Evolutionary conservation across 805 yeast genomes (phyloP), one percentile per base, ranked within the genome.

Genomic region (Metschnikowia dekortorum): DNA sequence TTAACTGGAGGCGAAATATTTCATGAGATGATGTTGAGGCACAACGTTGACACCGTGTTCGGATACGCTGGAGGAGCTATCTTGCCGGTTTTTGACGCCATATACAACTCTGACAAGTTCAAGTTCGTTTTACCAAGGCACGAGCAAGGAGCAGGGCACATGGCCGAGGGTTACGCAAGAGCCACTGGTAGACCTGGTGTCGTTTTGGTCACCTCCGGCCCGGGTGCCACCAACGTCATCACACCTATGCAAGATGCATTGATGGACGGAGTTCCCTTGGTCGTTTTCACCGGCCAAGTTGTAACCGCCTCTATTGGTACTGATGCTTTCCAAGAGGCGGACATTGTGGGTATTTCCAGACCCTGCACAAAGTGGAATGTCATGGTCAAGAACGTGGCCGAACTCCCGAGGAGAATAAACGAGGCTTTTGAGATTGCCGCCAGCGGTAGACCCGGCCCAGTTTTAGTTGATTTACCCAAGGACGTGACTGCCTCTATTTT

Each of bases 61-160:
- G 99, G 99, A 39, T 94, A 94, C 74, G 96, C 99, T 49, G 99
- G 99, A 64, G 99, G 99, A 68, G 99, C 99, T 59, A 94, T 94
- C 63, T 79, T 94, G 62, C 98, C 99, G 11, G 99, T 94, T 28
- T 94, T 87, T 66, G 99, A 94, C 67, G 98, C 98, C 59, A 94
- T 94, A 60, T 88, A 86, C 77, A 87, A 92, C 74, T 87, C 96
- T 18, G 83, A 85, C 50, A 82, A 87, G 63, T 92, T 94, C 78
- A 82, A 85, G 60, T 94, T 94, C 66, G 88, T 94, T 50, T 75
- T 94, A 56, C 99, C 99, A 44, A 82, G 95, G 63, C 98, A 94
- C 69, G 99, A 94, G 71, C 99, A 94, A 73, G 99, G 99, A 68
- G 99, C 98, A 14, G 99, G 99, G 47, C 99, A 94, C 72, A 94